These are phyloP conservation scores for Tuber microsphaerosporum DNA, from an alignment of 495 filamentous ascomycete species.

Conservation along the genomic window DNA sequence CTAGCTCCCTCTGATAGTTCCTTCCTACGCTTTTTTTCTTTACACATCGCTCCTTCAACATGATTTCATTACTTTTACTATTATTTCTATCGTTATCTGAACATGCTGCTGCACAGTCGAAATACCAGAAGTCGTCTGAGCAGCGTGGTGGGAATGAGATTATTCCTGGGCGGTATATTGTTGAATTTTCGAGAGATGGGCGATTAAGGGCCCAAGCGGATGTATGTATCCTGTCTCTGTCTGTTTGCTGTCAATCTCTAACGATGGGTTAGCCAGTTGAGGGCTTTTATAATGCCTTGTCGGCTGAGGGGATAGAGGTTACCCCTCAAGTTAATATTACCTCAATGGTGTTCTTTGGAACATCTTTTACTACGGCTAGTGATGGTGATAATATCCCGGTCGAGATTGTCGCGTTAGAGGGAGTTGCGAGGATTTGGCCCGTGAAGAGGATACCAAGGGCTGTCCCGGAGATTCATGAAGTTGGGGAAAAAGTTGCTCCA, in stretches of 20 bases:
- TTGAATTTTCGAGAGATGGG: constrained; percentile 28
- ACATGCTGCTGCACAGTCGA: background rate
- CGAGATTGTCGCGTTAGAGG: constrained; percentile 26
- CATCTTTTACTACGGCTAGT: constrained; percentile 25
- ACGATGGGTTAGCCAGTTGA: constrained; percentile 22
- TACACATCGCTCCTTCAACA: background rate
- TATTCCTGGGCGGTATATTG: constrained; percentile 36
- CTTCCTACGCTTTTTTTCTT: background rate
- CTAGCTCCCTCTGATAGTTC: background rate
- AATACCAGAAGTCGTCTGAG: background rate
- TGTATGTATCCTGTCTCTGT: constrained; percentile 17
- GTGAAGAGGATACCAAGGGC: constrained; percentile 24
- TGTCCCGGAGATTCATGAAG: constrained; percentile 24
- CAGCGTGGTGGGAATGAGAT: background rate
- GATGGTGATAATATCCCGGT: constrained; percentile 16
- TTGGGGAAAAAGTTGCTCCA: constrained; percentile 8
- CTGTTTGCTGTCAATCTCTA: background rate
- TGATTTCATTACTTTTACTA: background rate
- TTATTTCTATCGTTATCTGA: background rate
- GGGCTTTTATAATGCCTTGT: constrained; percentile 27
- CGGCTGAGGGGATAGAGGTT: constrained; percentile 27
- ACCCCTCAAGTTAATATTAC: constrained; percentile 35
- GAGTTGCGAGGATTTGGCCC: constrained; percentile 30
- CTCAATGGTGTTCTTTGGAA: constrained; percentile 31
- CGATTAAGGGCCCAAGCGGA: constrained; percentile 15